These are phyloP conservation scores for Keithomyces neogunnii DNA, from an alignment of 2,329 filamentous ascomycete species.

Conservation along the genomic window DNA sequence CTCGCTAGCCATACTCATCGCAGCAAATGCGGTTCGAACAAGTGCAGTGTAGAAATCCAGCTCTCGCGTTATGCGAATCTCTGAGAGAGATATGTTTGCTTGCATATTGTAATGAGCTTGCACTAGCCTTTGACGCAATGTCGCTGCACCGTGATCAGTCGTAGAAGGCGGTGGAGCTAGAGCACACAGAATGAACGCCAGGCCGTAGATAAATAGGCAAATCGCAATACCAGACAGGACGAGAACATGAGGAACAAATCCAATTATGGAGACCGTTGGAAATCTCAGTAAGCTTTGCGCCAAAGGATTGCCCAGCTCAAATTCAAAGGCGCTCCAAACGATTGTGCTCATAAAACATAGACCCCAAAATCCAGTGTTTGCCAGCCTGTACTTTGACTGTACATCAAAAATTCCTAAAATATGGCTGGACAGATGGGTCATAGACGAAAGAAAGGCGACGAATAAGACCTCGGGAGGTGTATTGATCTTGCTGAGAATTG, in stretches of 20 bases:
- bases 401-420: conserved; percentile 71
- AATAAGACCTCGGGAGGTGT: conserved; percentile 83
- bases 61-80: conserved; percentile 70
- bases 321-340: conserved; percentile 61
- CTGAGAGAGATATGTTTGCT: conserved; percentile 76
- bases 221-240: conserved; percentile 70
- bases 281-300: conserved; percentile 69
- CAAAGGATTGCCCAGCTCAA: conserved; percentile 50
- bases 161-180: conserved; percentile 18
- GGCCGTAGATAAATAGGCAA: conserved; percentile 67
- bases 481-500: conserved; percentile 74
- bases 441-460: conserved; percentile 77
- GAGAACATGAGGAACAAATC: conserved; percentile 89
- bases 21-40: conserved; percentile 75
- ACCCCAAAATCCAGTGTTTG: conserved; percentile 86
- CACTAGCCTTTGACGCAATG: conserved; percentile 51
- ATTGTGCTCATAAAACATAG: conserved; percentile 84
- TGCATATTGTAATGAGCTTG: conserved; percentile 84
- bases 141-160: conserved; percentile 22
- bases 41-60: conserved; percentile 96
- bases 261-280: conserved; percentile 89
- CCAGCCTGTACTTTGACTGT: conserved; percentile 69
- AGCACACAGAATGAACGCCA: conserved; percentile 71
- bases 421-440: conserved; percentile 83
- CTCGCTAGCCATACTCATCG: conserved; percentile 88